These are phyloP conservation scores for Paraglomus occultum DNA, from an alignment of 192 early-diverging fungal genomes.

Conservation along the genomic window DNA sequence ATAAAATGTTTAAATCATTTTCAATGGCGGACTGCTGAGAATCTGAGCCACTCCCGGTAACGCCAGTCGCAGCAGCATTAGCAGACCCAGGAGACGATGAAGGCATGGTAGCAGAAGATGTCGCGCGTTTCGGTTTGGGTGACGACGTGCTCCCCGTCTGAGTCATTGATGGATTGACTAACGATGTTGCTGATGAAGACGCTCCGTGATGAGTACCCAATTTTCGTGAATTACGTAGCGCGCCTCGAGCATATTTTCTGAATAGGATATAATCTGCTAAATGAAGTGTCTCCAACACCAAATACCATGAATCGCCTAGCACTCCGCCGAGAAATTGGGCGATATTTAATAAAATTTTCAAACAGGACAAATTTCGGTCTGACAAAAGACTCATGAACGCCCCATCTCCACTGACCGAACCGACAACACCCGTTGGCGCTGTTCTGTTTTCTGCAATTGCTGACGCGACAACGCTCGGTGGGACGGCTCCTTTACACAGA, in stretches of 20 bases:
- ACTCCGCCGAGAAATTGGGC: slow-evolving; percentile 70
- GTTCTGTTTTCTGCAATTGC: slow-evolving; percentile 30
- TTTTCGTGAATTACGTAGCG: slow-evolving; percentile 41
- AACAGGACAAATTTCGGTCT: slow-evolving; percentile 74
- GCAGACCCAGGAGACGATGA: not conserved
- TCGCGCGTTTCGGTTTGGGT: slow-evolving; percentile 15
- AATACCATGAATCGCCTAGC: slow-evolving; percentile 83
- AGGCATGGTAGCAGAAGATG: not conserved
- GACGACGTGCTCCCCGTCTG: not conserved
- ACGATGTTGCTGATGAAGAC: slow-evolving; percentile 26
- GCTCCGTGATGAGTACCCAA: slow-evolving; percentile 30
- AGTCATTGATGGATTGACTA: not conserved
- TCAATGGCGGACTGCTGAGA: slow-evolving; percentile 43
- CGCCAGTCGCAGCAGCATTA: not conserved
- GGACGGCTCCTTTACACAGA: slow-evolving; percentile 83
- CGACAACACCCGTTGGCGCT: slow-evolving; percentile 3
- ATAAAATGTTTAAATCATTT: slow-evolving; percentile 45
- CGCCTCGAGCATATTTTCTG: slow-evolving; percentile 37
- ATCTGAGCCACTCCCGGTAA: not conserved
- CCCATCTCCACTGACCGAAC: not conserved
- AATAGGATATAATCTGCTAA: slow-evolving; percentile 77
- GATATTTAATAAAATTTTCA: slow-evolving; percentile 69
- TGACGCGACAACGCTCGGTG: slow-evolving; percentile 47
- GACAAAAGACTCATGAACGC: slow-evolving; percentile 43
- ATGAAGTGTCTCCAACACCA: slow-evolving; percentile 85